A percentile compares a stretch with the other conserved stretches of the same genome.
Evolutionary conservation across 176 grass and related monocot species (phyloP).

Genomic region (Rhipidocladum racemiflorum): DNA sequence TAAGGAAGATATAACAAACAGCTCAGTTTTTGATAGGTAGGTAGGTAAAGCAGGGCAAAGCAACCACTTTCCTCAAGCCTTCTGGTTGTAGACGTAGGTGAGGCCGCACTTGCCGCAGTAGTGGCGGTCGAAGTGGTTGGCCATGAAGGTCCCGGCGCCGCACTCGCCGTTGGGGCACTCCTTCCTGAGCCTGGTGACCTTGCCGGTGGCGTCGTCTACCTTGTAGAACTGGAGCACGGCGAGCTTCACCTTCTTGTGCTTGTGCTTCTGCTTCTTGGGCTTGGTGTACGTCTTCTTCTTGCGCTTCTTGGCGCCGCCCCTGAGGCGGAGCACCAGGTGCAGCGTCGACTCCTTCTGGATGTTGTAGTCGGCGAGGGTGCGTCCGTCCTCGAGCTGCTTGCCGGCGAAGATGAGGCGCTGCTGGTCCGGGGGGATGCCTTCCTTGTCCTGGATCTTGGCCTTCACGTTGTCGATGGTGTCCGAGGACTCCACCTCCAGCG

Average conservation of each 20-base stretch:
- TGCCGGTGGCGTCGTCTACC: conserved; percentile 67
- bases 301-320: conserved; percentile 35
- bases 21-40: not conserved
- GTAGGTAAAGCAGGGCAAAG: conserved; percentile 12
- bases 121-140: conserved; percentile 84
- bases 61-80: conserved; percentile 43
- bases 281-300: conserved; percentile 93
- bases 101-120: conserved; percentile 90
- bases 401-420: conserved; percentile 83
- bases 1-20: conserved; percentile 32
- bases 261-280: conserved; percentile 82
- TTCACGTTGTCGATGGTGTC: conserved; percentile 81
- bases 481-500: conserved; percentile 83
- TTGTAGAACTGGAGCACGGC: conserved; percentile 77
- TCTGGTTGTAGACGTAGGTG: conserved; percentile 78
- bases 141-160: conserved; percentile 77
- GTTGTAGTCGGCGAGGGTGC: conserved; percentile 88
- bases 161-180: conserved; percentile 75
- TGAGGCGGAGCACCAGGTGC: no score
- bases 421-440: conserved; percentile 78
- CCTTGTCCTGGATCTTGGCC: conserved; percentile 73
- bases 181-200: conserved; percentile 76
- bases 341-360: conserved; percentile 76
- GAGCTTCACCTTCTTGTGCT: conserved; percentile 86
- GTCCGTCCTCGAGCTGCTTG: conserved; percentile 76